Percentiles rank a stretch among this genome's conserved stretches.
Conservation (phyloP, 305 asterid genomes). For the Caryopteris hybrid region DNA sequence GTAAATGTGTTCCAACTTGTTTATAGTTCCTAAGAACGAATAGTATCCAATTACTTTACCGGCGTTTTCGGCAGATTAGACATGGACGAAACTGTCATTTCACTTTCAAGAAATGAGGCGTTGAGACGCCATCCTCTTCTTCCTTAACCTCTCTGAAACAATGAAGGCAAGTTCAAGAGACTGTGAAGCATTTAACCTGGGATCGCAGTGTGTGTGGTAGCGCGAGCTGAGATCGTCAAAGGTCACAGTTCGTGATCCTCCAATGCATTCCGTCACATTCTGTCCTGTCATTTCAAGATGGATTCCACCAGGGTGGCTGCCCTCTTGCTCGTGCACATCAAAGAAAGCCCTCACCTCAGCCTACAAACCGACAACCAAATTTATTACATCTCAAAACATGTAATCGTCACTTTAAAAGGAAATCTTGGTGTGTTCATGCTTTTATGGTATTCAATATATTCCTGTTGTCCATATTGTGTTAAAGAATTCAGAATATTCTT, state of each 20-base stretch:
- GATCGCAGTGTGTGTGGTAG: slow-evolving; percentile 40
- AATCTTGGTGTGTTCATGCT: too few species aligned
- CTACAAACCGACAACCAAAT: background rate
- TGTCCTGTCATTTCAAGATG: slow-evolving; percentile 54
- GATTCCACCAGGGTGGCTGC: slow-evolving; percentile 46
- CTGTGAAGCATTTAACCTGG: slow-evolving; percentile 44
- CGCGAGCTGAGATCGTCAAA: slow-evolving; percentile 41
- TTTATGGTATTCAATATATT: background rate
- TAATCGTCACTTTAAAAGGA: too few species aligned
- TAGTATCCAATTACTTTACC: too few species aligned
- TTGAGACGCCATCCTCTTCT: slow-evolving; percentile 35
- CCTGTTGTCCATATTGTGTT: background rate
- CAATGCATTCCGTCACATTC: slow-evolving; percentile 44
- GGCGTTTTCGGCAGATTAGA: slow-evolving; percentile 26
- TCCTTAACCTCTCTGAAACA: slow-evolving; percentile 46
- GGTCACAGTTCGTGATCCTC: slow-evolving; percentile 46
- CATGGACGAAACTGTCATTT: background rate
- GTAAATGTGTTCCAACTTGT: background rate
- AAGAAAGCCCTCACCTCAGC: slow-evolving; percentile 50
- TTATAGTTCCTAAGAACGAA: too few species aligned
- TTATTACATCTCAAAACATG: too few species aligned
- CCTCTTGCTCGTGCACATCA: slow-evolving; percentile 52
- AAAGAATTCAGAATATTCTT: background rate
- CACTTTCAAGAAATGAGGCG: slow-evolving; percentile 12
- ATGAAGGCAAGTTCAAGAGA: slow-evolving; percentile 46